A percentile compares a stretch with the other conserved stretches of the same genome.
These are phyloP conservation scores for Rutstroemia sp. DNA, from an alignment of 2,329 filamentous ascomycete genomes.

Conservation along the genomic window DNA sequence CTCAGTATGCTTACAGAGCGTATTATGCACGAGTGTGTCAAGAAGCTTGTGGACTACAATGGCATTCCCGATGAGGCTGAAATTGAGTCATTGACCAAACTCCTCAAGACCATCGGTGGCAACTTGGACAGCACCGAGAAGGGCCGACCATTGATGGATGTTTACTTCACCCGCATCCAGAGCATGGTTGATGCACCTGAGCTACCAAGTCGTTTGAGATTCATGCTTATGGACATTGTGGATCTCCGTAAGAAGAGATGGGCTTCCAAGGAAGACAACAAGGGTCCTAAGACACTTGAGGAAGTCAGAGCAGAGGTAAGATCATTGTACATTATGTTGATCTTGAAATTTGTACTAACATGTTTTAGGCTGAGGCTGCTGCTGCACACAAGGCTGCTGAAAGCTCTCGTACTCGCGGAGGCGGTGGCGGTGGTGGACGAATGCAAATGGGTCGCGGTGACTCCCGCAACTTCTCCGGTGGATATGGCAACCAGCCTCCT, in stretches of 20 bases:
- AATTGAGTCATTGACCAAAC: conserved; percentile 89
- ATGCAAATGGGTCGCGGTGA: conserved; percentile 75
- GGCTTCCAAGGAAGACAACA: conserved; percentile 81
- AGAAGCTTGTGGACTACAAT: conserved; percentile 93
- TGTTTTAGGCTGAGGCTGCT: conserved; percentile 55
- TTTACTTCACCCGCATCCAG: conserved; percentile 86
- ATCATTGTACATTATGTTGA: conserved; percentile 12
- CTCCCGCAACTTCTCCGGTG: conserved; percentile 71
- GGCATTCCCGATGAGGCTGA: conserved; percentile 91
- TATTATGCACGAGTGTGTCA: conserved; percentile 99
- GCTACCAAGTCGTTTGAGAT: conserved; percentile 79
- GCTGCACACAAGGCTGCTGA: conserved; percentile 79
- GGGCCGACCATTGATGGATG: conserved; percentile 80
- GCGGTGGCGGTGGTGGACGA: conserved; percentile 61
- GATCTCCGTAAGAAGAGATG: conserved; percentile 75
- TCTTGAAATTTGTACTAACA: conserved; percentile 21
- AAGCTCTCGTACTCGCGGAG: conserved; percentile 48
- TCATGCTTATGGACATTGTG: conserved; percentile 94
- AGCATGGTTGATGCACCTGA: conserved; percentile 72
- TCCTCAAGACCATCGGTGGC: conserved; percentile 83
- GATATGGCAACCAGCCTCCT: conserved; percentile 64
- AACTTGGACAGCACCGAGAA: conserved; percentile 80
- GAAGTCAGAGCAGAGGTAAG: conserved; percentile 77
- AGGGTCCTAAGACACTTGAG: conserved; percentile 93
- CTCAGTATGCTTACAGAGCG: conserved; percentile 96